Evolutionary conservation across 208 protist species (phyloP).

Genomic region (Trypanosoma mega): DNA sequence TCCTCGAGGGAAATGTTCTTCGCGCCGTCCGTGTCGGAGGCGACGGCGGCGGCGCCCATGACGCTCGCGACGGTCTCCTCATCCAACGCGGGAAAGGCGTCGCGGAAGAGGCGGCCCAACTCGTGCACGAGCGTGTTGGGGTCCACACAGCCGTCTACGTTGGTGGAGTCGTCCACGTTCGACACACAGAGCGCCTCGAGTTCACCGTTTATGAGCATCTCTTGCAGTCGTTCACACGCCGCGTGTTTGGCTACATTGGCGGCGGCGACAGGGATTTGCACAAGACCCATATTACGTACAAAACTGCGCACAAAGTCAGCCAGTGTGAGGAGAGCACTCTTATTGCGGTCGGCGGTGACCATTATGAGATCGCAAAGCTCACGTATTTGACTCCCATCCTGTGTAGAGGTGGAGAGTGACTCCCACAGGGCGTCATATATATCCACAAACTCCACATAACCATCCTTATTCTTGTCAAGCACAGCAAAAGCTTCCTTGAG

Average conservation of each 20-base stretch:
- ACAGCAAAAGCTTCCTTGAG: conserved; percentile 69
- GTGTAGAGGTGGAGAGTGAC: conserved; percentile 29
- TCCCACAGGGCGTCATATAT: conserved; percentile 73
- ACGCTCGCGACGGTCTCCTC: conserved; percentile 55
- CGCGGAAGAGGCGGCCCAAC: conserved; percentile 55
- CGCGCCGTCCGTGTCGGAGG: conserved; percentile 39
- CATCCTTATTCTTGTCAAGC: conserved; percentile 77
- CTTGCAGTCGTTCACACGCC: conserved; percentile 49
- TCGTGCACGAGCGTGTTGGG: conserved; percentile 47
- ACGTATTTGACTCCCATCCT: conserved; percentile 61
- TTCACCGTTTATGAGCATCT: conserved; percentile 63
- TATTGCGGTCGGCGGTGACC: conserved; percentile 58
- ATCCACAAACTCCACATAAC: conserved; percentile 59
- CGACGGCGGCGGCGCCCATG: conserved; percentile 64
- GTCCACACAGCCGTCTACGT: conserved; percentile 48
- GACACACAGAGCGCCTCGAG: conserved; percentile 42
- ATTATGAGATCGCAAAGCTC: conserved; percentile 81
- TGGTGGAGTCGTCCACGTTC: conserved; percentile 35
- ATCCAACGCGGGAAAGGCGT: conserved; percentile 63
- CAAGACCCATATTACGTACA: conserved; percentile 47
- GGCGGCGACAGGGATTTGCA: conserved; percentile 50
- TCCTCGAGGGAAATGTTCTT: conserved; percentile 59
- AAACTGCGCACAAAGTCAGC: conserved; percentile 66
- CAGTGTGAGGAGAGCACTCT: conserved; percentile 48
- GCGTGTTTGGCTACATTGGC: conserved; percentile 54